phyloP scores from a whole-genome alignment of 805 yeast species.

The Kluyveromyces wickerhamii region DNA sequence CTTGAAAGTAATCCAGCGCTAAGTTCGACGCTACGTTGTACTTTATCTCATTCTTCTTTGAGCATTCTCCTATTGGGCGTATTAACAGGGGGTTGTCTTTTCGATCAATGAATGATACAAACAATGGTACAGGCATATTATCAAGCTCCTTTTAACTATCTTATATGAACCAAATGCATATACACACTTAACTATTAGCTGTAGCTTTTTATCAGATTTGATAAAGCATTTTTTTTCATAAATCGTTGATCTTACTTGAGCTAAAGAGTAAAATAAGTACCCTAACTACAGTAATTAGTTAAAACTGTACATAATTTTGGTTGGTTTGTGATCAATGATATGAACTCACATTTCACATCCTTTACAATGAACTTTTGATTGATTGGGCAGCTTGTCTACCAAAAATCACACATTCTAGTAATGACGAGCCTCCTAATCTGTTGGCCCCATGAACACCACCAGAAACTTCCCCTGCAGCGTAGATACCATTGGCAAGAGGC shows the following conservation, averaged over 20 bases:
- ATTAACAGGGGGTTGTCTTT: constrained; percentile 22
- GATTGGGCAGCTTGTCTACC: constrained; percentile 43
- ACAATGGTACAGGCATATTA: constrained; percentile 2
- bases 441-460: constrained; percentile 65
- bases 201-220: too few relatives aligned
- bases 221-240: too few relatives aligned
- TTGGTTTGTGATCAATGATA: too few relatives aligned
- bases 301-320: too few relatives aligned
- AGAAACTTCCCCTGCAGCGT: constrained; percentile 59
- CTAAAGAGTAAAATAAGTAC: too few relatives aligned
- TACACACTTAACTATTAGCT: too few relatives aligned
- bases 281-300: too few relatives aligned
- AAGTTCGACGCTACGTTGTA: constrained; percentile 28
- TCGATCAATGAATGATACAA: constrained; percentile 22
- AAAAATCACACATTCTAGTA: constrained; percentile 54
- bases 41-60: constrained; percentile 13
- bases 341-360: too few relatives aligned
- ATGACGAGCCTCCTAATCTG: constrained; percentile 51
- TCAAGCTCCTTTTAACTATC: too few relatives aligned
- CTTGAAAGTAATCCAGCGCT: constrained; percentile 27
- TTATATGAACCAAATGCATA: too few relatives aligned
- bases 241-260: too few relatives aligned
- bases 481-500: constrained; percentile 37
- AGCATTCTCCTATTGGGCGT: constrained; percentile 11
- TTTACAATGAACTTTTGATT: constrained; percentile 13